Evolutionary conservation across 768 basidiomycete species (phyloP).

Genomic region (button mushroom (Agaricus bisporus)): DNA sequence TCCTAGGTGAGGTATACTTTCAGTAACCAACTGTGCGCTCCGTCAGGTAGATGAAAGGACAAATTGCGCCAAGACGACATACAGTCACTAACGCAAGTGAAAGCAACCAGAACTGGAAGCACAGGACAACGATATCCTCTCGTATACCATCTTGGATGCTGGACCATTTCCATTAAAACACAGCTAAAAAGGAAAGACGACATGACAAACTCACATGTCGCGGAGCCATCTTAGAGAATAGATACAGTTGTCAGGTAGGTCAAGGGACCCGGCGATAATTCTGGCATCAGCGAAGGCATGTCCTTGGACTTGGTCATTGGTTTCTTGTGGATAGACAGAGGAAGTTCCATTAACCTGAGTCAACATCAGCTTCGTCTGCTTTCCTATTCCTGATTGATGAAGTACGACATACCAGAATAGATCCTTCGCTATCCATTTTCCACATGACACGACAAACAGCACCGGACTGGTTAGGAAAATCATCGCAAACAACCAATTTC

Average conservation of each 20-base stretch:
- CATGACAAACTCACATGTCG: constrained; percentile 29
- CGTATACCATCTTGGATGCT: constrained; percentile 35
- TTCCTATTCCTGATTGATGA: too few species aligned
- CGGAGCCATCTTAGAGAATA: constrained; percentile 40
- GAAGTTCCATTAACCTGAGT: not conserved
- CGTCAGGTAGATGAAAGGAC: constrained; percentile 1
- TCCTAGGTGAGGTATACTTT: constrained; percentile 46
- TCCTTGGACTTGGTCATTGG: not conserved
- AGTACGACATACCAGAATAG: not conserved
- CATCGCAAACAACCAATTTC: constrained; percentile 30
- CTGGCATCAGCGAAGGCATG: not conserved
- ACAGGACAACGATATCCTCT: constrained; percentile 41
- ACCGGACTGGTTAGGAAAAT: constrained; percentile 26
- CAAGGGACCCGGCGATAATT: not conserved
- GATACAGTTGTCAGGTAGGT: constrained; percentile 24
- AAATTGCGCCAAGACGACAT: constrained; percentile 12
- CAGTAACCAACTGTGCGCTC: constrained; percentile 35
- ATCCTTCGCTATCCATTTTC: not conserved
- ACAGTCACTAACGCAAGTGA: constrained; percentile 41
- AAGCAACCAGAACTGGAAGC: constrained; percentile 44
- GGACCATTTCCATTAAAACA: not conserved
- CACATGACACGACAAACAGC: constrained; percentile 19
- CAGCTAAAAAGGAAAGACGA: not conserved
- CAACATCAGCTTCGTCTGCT: too few species aligned
- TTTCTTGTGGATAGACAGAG: not conserved